Base-by-base conservation (phyloP, 768 basidiomycete genomes). In the Boletus patriciae region DNA sequence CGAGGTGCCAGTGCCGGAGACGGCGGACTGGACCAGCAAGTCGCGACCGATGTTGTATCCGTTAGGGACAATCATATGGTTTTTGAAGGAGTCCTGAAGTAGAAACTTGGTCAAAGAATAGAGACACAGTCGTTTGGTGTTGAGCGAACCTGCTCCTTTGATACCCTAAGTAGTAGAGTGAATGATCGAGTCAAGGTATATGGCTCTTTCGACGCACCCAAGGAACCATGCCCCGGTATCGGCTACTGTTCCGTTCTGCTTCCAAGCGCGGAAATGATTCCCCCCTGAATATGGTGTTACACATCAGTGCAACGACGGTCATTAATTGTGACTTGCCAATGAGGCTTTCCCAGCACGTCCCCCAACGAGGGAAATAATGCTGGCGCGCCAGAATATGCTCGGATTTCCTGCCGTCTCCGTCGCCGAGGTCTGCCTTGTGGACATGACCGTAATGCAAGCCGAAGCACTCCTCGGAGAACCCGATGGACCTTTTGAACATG, bases 181-280 rank as follows among this genome's bases (percentile, higher is more conserved):
- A 59, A 40, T 55, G 29, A 52, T 33, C 19, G 19, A 25, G 31
- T 2, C 31, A 42, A 44, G 13, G 19, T 37, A 41, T 21, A 52
- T 12, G 23, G 21, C 6, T 42, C 3, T 15, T 42, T 60, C 9
- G 38, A 76, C 83, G 41, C 66, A 88, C 89, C 83, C 91, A 11
- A 94, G 76, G 65, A 94, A 94, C 92, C 92, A 94, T 9, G 92
- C 92, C 1, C 87, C 83, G 46, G 82, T 87, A 63, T 86, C 76
- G 0, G 82, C 89, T 18, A 75, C 65, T 0, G 87, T 85, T 4
- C 90, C 92, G 62, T 92, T 91, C 77, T 94, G 92, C 66, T 84
- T 85, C 92, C 92, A 94, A 9, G 90, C 90, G 47, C 92, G 81
- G 65, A 90, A 94, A 67, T 94, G 93, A 55, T 94, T 86, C 3